Conservation (phyloP, 495 filamentous ascomycete genomes). For the Chaetomium cochliodes region DNA sequence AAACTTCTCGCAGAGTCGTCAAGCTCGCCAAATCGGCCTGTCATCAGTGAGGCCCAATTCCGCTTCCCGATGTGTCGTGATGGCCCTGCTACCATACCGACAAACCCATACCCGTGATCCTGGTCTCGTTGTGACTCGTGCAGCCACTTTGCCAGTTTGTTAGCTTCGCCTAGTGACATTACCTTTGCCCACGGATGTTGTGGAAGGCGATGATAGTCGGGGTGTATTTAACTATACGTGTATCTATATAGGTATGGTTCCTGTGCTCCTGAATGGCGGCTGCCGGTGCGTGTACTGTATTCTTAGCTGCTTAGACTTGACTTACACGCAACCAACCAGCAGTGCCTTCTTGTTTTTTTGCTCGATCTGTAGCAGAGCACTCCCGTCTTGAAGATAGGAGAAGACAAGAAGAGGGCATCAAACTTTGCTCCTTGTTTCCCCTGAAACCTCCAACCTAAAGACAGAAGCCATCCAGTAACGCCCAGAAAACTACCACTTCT, state of each 20-base stretch:
- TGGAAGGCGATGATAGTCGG: background rate
- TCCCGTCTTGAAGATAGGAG: background rate
- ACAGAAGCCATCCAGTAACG: background rate
- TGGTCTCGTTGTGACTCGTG: background rate
- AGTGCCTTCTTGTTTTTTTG: background rate
- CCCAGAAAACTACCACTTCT: background rate
- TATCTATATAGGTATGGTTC: constrained; percentile 1
- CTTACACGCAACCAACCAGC: background rate
- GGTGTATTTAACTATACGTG: background rate
- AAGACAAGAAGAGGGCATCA: background rate
- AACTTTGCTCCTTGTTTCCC: background rate
- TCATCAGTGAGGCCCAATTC: background rate
- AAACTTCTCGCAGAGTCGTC: background rate
- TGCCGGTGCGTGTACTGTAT: background rate
- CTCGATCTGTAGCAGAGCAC: background rate
- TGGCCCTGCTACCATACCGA: background rate
- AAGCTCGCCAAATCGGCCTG: background rate
- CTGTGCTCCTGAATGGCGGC: background rate
- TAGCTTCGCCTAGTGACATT: background rate
- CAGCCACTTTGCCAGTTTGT: background rate
- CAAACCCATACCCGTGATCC: background rate
- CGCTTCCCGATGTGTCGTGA: background rate
- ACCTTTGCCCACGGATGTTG: background rate
- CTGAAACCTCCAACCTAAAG: background rate
- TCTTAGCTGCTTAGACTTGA: background rate